Evolutionary conservation across 2,329 filamentous ascomycete species (phyloP), one percentile per base, ranked within the genome.

Genomic region (Torrubiella hemipterigena): DNA sequence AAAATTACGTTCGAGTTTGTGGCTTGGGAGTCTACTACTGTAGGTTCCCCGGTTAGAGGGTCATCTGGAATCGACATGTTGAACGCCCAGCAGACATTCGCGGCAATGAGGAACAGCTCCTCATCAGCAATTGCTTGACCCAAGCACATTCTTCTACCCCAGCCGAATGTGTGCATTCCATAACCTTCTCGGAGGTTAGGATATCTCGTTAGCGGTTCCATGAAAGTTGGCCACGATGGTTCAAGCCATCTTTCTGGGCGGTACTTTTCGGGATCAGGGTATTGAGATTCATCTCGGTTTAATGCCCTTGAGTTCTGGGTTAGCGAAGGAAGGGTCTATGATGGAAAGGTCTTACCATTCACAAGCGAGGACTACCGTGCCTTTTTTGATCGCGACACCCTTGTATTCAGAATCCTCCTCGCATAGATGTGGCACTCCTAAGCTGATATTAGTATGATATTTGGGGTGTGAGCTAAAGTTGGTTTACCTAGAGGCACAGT

Each of bases 161-260:
- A 78, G 17, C 74, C 74, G 43, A 79, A 79, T 0, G 68, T 74
- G 39, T 74, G 68, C 66, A 77, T 73, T 22, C 65, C 65, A 3
- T 56, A 51, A 22, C 64, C 63, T 45, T 68, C 63, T 40, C 73
- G 70, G 46, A 79, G 66, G 49, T 68, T 74, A 12, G 76, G 75
- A 43, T 69, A 77, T 34, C 65, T 63, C 3, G 65, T 65, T n/a
- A 79, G 61, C 0, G 75, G 75, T 44, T 71, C 73, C 44, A 77
- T 69, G 54, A 69, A 79, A 1, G 74, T 76, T 1, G 75, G 75
- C 63, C 67, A 80, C 14, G 55, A 56, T n/a, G 67, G 52, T 40
- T 76, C 67, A 9, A 81, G 61, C 58, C 70, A 81, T 23, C 75
- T 65, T 41, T 77, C 73, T 0, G 76, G 74, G 17, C 61, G 66